These are phyloP conservation scores for Wickerhamomyces chambardii DNA, from an alignment of 805 yeast genomes.

Conservation along the genomic window DNA sequence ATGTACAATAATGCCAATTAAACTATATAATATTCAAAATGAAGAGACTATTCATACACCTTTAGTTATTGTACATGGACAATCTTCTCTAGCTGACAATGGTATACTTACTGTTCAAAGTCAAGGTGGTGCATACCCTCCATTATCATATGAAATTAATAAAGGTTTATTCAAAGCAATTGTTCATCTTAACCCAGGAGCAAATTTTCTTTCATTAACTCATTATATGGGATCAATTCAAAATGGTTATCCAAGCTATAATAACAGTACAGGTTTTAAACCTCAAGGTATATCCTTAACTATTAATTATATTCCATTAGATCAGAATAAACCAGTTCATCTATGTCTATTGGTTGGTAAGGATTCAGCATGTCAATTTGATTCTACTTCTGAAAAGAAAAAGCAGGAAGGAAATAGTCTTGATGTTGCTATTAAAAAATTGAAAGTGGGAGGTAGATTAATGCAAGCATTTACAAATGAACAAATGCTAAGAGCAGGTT, in stretches of 20 bases:
- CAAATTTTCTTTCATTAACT: constrained; percentile 45
- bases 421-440: constrained; percentile 61
- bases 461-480: constrained; percentile 92
- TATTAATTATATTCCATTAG: constrained; percentile 44
- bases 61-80: constrained; percentile 40
- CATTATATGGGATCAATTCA: constrained; percentile 28
- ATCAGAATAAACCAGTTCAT: constrained; percentile 70
- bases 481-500: constrained; percentile 72
- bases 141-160: constrained; percentile 62
- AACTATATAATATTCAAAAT: constrained; percentile 23
- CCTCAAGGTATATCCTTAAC: constrained; percentile 15
- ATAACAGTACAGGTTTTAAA: constrained; percentile 1
- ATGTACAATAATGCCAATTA: constrained; percentile 11
- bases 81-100: constrained; percentile 14
- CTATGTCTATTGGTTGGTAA: constrained; percentile 66
- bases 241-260: constrained; percentile 21
- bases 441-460: constrained; percentile 76
- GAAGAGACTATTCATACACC: constrained; percentile 35
- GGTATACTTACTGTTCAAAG: constrained; percentile 36
- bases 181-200: constrained; percentile 63
- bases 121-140: constrained; percentile 39
- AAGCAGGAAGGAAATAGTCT: constrained; percentile 53
- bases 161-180: constrained; percentile 68
- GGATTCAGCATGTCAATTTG: constrained; percentile 67
- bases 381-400: constrained; percentile 47